Percentiles rank a stretch among this genome's conserved stretches.
phyloP scores from a whole-genome alignment of 805 yeast genomes.

The Debaryomyces castellii region DNA sequence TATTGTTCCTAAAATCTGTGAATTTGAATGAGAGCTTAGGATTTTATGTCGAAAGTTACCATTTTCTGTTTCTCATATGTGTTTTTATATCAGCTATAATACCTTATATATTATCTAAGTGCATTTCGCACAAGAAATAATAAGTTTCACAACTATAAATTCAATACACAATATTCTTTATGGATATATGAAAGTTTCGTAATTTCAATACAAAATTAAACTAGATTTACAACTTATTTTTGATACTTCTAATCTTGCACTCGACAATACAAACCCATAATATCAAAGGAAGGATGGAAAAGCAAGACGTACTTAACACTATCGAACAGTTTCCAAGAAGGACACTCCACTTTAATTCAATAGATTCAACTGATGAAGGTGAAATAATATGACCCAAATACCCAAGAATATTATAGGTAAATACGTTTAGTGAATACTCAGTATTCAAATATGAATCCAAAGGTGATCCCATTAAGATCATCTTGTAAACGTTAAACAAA shows the following conservation, averaged over 20 bases:
- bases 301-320: conserved; percentile 17
- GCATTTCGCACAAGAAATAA: too few relatives aligned
- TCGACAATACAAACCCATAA: conserved; percentile 20
- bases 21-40: too few relatives aligned
- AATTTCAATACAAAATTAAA: too few relatives aligned
- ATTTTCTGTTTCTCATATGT: too few relatives aligned
- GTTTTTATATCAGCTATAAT: too few relatives aligned
- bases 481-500: conserved; percentile 14
- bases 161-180: too few relatives aligned
- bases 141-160: too few relatives aligned
- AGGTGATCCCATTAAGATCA: conserved; percentile 1
- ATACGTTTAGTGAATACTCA: conserved; percentile 28
- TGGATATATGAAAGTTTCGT: too few relatives aligned
- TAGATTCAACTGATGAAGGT: not conserved
- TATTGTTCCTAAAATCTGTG: too few relatives aligned
- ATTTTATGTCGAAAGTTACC: too few relatives aligned
- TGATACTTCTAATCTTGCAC: conserved; percentile 7
- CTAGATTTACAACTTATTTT: not conserved
- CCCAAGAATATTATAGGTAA: conserved; percentile 17
- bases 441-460: conserved; percentile 1
- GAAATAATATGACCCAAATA: conserved; percentile 14
- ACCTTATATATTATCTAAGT: too few relatives aligned
- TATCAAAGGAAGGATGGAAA: conserved; percentile 19
- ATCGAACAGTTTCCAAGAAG: conserved; percentile 16
- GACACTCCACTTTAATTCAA: not conserved